Evolutionary conservation across 192 early-diverging fungal species (phyloP).

Genomic region (Backusella psychrophila): DNA sequence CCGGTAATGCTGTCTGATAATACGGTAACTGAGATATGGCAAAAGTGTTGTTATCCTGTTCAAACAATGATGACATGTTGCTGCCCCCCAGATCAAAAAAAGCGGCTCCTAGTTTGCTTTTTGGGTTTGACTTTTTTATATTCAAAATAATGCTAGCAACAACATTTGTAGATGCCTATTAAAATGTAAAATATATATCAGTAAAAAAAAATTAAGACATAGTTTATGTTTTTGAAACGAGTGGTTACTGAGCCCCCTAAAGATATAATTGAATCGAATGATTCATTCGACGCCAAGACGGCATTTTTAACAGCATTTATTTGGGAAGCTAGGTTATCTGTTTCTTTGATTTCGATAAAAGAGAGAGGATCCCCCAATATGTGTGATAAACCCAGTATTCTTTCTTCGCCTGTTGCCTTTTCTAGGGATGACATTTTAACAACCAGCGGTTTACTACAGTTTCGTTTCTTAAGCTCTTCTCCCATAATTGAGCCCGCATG

Average conservation of each 20-base stretch:
- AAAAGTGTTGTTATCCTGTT: neutral
- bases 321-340: neutral
- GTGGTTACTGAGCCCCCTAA: constrained; percentile 16
- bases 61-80: constrained; percentile 14
- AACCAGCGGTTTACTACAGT: neutral
- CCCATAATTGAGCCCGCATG: constrained; percentile 4
- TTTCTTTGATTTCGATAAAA: neutral
- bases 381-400: neutral
- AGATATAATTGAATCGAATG: constrained; percentile 19
- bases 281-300: neutral
- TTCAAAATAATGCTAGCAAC: neutral
- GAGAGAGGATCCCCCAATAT: neutral
- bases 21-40: constrained; percentile 23
- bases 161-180: constrained; percentile 2
- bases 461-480: neutral
- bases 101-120: neutral
- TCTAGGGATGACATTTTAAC: neutral
- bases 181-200: neutral
- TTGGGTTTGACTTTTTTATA: neutral
- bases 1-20: constrained; percentile 18
- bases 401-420: neutral
- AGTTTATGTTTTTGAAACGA: neutral
- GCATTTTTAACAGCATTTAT: neutral
- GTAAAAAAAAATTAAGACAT: neutral
- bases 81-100: constrained; percentile 20